A percentile compares a stretch with the other conserved stretches of the same genome.
Evolutionary conservation across 2,329 filamentous ascomycete genomes (phyloP).

Genomic region (Fusarium odoratissimum): DNA sequence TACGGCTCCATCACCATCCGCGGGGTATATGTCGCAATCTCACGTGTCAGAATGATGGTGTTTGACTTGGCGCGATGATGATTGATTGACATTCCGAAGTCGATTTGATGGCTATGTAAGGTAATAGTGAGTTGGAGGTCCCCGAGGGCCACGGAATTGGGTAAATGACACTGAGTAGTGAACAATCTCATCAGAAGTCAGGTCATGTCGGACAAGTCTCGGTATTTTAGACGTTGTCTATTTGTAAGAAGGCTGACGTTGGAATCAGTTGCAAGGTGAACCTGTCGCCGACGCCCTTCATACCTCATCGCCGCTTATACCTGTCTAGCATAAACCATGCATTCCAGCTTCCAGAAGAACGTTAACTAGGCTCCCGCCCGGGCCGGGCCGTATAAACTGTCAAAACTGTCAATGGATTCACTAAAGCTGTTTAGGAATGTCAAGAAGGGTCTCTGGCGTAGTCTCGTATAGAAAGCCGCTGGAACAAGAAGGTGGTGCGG

Average conservation of each 20-base stretch:
- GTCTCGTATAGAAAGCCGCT: background rate
- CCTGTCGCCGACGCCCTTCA: background rate
- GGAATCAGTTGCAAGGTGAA: background rate
- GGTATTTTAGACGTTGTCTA: background rate
- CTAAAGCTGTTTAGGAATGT: background rate
- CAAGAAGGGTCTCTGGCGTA: background rate
- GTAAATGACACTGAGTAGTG: background rate
- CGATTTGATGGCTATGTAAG: background rate
- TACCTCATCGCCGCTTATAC: background rate
- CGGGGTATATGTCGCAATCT: constrained; percentile 38
- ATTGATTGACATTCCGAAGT: background rate
- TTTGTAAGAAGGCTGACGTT: background rate
- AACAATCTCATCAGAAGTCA: background rate
- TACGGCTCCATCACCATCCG: constrained; percentile 20
- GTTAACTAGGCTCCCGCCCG: background rate
- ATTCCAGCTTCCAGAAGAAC: background rate
- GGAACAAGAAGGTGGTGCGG: background rate
- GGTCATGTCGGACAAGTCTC: background rate
- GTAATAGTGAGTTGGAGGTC: background rate
- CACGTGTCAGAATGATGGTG: background rate
- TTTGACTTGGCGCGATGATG: background rate
- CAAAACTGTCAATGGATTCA: background rate
- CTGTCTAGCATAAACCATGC: background rate
- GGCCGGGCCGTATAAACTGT: background rate
- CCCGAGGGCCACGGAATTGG: accelerated